Percentiles rank a stretch among this genome's conserved stretches.
phyloP scores from a whole-genome alignment of 169 alveolate genomes.

The Plasmodium gaboni region DNA sequence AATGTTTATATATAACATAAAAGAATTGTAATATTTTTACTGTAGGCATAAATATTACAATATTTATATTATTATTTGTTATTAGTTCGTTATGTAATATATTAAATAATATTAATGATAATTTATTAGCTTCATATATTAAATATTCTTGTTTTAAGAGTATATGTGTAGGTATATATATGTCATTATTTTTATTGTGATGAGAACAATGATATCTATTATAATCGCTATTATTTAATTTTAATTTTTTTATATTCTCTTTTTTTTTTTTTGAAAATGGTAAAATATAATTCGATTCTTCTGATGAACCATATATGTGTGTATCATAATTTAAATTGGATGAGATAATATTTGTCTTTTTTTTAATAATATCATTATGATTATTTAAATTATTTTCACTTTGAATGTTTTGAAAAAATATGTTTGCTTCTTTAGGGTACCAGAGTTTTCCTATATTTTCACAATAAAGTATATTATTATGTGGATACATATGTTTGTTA shows the following conservation, averaged over 20 bases:
- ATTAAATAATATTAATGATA: constrained; percentile 50
- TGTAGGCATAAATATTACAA: constrained; percentile 71
- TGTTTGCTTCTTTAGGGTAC: too few relatives aligned
- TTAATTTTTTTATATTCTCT: constrained; percentile 16
- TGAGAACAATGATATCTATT: constrained; percentile 23
- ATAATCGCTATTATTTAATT: constrained; percentile 50
- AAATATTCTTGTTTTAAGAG: constrained; percentile 69
- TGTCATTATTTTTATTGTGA: constrained; percentile 37
- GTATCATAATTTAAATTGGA: not conserved
- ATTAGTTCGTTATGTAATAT: constrained; percentile 42
- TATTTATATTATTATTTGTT: constrained; percentile 22
- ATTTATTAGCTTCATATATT: constrained; percentile 68
- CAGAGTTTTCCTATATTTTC: too few relatives aligned
- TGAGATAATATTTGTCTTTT: not conserved
- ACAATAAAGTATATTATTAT: too few relatives aligned
- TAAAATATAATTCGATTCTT: not conserved
- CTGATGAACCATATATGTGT: too few relatives aligned
- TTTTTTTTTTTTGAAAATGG: not conserved
- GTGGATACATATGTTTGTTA: too few relatives aligned
- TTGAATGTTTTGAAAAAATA: not conserved
- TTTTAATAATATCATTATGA: not conserved
- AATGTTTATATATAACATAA: constrained; percentile 61
- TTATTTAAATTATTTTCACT: not conserved
- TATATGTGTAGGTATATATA: constrained; percentile 71
- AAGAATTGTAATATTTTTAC: constrained; percentile 70